Percentiles rank a stretch among this genome's conserved stretches.
These are phyloP conservation scores for Candida xyloterini DNA, from an alignment of 805 yeast genomes.

Conservation along the genomic window DNA sequence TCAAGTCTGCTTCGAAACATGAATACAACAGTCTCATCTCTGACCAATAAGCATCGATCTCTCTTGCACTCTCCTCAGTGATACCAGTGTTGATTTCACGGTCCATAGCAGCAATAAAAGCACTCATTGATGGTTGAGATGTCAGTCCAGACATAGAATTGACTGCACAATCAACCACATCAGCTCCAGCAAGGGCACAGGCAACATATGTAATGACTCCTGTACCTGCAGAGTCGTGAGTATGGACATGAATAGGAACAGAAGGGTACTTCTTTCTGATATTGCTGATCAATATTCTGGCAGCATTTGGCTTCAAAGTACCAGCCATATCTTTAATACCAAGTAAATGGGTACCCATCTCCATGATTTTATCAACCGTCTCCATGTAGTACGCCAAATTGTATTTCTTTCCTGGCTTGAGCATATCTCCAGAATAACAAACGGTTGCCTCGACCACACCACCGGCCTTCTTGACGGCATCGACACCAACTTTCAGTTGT, in stretches of 20 bases:
- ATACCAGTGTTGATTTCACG: slow-evolving; percentile 79
- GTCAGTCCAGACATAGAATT: slow-evolving; percentile 98
- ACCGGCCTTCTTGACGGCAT: slow-evolving; percentile 96
- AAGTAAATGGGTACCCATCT: slow-evolving; percentile 92
- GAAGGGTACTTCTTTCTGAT: slow-evolving; percentile 87
- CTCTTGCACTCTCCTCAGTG: slow-evolving; percentile 64
- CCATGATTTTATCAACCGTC: slow-evolving; percentile 79
- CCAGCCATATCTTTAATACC: slow-evolving; percentile 99
- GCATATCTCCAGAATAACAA: slow-evolving; percentile 99
- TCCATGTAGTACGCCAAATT: slow-evolving; percentile 84
- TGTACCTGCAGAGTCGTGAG: slow-evolving; percentile 99
- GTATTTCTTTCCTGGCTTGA: slow-evolving; percentile 92
- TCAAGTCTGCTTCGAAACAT: slow-evolving; percentile 96
- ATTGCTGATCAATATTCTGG: slow-evolving; percentile 71
- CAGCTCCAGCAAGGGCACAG: slow-evolving; percentile 94
- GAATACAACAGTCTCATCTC: slow-evolving; percentile 96
- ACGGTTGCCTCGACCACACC: slow-evolving; percentile 99
- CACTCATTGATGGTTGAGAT: slow-evolving; percentile 95
- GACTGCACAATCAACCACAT: slow-evolving; percentile 95
- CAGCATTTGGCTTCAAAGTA: slow-evolving; percentile 94
- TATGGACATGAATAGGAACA: slow-evolving; percentile 96
- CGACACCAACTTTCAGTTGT: slow-evolving; percentile 95
- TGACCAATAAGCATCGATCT: slow-evolving; percentile 94
- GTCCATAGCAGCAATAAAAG: slow-evolving; percentile 87
- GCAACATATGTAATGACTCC: slow-evolving; percentile 97